Evolutionary conservation across 139 green algal species (phyloP), one percentile per base, ranked within the genome.

Genomic region (Zygnema circumcarinatum): DNA sequence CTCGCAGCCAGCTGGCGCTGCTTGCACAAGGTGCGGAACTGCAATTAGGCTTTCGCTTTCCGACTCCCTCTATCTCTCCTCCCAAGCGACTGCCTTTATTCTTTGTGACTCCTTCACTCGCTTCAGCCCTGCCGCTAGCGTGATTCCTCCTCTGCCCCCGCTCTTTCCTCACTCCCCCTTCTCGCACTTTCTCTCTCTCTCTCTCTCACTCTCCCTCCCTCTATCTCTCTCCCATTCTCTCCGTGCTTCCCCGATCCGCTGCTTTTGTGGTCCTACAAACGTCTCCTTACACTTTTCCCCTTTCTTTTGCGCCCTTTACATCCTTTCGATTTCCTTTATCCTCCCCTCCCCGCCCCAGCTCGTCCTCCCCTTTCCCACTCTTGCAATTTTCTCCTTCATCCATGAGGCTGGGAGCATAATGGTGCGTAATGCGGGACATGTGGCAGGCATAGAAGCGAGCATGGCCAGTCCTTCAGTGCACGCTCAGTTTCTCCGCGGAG

Each of bases 31-130:
- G 29, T 72, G 29, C n/a, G 56, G 29, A 72, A 72, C n/a, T 72
- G 56, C 29, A 72, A 72, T 72, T n/a, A 72, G 56, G 29, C n/a
- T n/a, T n/a, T 72, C 56, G 56, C 56, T n/a, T 72, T n/a, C 56
- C n/a, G 29, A 29, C 56, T 72, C 56, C 56, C 56, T 72, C n/a
- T n/a, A n/a, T 72, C n/a, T 72, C n/a, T n/a, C 56, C 56, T 72
- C 56, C 56, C n/a, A 35, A 35, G 56, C n/a, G 29, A n/a, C 56
- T 72, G 56, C n/a, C 56, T n/a, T 72, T n/a, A 29, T 72, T n/a
- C 56, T n/a, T 72, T 72, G 56, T 72, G 29, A 35, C n/a, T n/a
- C 56, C 56, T n/a, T 72, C 56, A n/a, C 56, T n/a, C 56, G 29
- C 56, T n/a, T 35, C n/a, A 29, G 29, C n/a, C 69, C 39, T 56